Base-by-base conservation (phyloP, 179 eudicot genomes). In the Heliamphora pulchella region DNA sequence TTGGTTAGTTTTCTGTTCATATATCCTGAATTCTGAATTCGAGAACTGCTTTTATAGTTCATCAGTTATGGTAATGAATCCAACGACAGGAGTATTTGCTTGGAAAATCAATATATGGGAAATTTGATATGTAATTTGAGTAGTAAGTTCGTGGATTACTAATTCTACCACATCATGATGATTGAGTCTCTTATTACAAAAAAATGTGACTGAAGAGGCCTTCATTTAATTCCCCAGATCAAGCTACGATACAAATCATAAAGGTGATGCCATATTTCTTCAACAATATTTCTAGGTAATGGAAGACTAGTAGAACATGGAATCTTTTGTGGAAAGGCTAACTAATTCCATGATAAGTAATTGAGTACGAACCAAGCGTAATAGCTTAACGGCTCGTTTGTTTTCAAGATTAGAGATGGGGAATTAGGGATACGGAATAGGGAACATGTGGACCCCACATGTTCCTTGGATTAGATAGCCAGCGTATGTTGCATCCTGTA, bases 231-330 rank as follows among this genome's bases (percentile, higher is more conserved):
- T 15, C 47, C 74, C 53, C 46, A 44, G 11, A 44, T 69, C 53
- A 69, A 69, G 53, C 74, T 17, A 69, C 18, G 74, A 44, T 69
- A 41, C 41, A 69, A 69, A 46, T 46, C 53, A 69, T 46, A 46
- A 69, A 13, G 46, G 53, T 17, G 3, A 18, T 1, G 1, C 17
- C 8, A 39, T 1, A 44, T 69, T 13, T 53, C n/a, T 5, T 13
- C 44, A 50, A 69, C 48, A 2, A 67, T 15, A 39, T 67, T 22
- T 39, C 14, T 11, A 41, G 48, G 13, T 44, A 67, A 5, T 4
- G 13, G 3, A 41, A 11, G 48, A 67, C 48, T 8, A 46, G 14
- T n/a, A 4, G 6, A n/a, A 41, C 48, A 46, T 43, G 18, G 9
- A 11, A 67, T 13, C 5, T 67, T 41, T 13, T 47, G 0, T 41